Evolutionary conservation across 2,329 filamentous ascomycete species (phyloP), one percentile per base, ranked within the genome.

Genomic region (Trichoderma sp.): DNA sequence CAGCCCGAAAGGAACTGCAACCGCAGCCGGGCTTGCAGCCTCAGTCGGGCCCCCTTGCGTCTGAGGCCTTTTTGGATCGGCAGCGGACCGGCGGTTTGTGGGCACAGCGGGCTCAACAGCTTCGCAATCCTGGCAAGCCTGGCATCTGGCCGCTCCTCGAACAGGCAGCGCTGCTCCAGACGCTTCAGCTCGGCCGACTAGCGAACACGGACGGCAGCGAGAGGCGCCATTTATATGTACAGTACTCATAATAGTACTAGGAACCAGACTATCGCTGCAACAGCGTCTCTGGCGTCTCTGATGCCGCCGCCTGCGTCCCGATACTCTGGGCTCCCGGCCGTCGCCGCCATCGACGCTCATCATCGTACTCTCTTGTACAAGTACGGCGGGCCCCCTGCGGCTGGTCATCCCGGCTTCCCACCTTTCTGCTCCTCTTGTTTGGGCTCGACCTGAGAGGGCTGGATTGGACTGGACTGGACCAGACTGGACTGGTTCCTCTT

Each of bases 341-440:
- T 47, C 21, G 24, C 69, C 32, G 43, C 47, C 61, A 62, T 71
- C 69, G 51, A 30, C 21, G 18, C 9, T 21, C 57, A 21, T 28
- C 30, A 43, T 34, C 58, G 51, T 58, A 53, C 53, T 36, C 36
- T 53, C 66, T 60, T 70, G 53, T 66, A 58, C 70, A 68, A 60
- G 57, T 70, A 70, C 57, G 63, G 63, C n/a, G n/a, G 57, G 39
- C 66, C 66, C 66, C 66, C 66, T 70, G 66, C 57, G 66, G 57
- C 47, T 66, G 43, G 56, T 69, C 56, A 70, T 70, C 66, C 66
- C 66, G 66, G 66, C 61, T 70, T 70, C 66, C 66, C 66, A 70
- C 66, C 66, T 57, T 34, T 69, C 66, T 70, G 32, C 47, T 68
- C 34, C 28, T 39, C 66, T 69, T 39, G 60, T 39, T 70, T 62